phyloP scores from a whole-genome alignment of 2,329 filamentous ascomycete genomes.

The Neofusicoccum sp. region DNA sequence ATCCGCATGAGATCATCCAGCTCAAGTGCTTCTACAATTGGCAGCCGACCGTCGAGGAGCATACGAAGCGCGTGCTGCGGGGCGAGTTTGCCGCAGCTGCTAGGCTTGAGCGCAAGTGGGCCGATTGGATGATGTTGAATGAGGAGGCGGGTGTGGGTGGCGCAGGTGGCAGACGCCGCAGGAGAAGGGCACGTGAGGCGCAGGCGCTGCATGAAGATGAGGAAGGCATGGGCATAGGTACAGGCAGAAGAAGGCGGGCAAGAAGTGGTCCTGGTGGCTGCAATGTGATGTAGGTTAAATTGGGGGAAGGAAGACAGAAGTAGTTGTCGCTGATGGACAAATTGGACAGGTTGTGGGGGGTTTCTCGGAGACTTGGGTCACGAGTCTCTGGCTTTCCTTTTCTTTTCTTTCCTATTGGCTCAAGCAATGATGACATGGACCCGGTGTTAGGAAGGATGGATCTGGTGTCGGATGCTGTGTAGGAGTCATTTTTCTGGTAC shows the following conservation, averaged over 20 bases:
- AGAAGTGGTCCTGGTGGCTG: slow-evolving; percentile 49
- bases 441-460: slow-evolving; percentile 2
- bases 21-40: slow-evolving; percentile 94
- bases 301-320: background rate
- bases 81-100: slow-evolving; percentile 73
- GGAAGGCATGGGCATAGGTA: slow-evolving; percentile 56
- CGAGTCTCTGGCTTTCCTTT: background rate
- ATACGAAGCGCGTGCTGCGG: slow-evolving; percentile 78
- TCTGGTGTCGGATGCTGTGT: background rate
- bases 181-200: slow-evolving; percentile 77
- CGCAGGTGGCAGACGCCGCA: slow-evolving; percentile 62
- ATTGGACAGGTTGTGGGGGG: no score
- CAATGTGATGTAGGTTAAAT: slow-evolving; percentile 45
- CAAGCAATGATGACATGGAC: background rate
- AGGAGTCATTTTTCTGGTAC: background rate
- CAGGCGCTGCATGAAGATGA: slow-evolving; percentile 78
- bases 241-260: slow-evolving; percentile 45
- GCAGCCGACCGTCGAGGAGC: slow-evolving; percentile 92
- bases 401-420: background rate
- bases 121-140: slow-evolving; percentile 86
- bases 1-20: slow-evolving; percentile 74
- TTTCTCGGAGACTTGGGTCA: background rate
- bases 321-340: background rate
- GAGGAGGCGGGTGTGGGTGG: slow-evolving; percentile 77
- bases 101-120: slow-evolving; percentile 87